Evolutionary conservation across 179 eudicot genomes (phyloP), one percentile per base, ranked within the genome.

Genomic region (Silene vulgaris): DNA sequence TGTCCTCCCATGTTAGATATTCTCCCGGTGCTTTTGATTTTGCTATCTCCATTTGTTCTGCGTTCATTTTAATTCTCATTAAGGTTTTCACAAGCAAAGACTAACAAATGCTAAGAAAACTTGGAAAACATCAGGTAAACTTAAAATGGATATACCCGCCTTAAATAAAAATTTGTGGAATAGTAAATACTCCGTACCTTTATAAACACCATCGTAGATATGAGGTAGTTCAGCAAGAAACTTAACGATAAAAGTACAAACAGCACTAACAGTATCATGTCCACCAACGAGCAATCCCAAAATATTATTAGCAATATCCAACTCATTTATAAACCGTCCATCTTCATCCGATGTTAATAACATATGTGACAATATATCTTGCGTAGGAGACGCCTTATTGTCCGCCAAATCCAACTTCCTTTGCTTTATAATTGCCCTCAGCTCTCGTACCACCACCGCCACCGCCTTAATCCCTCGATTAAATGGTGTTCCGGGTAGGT

Each of bases 161-260:
- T n/a, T n/a, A n/a, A n/a, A n/a, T n/a, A n/a, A n/a, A n/a, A n/a
- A n/a, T n/a, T n/a, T n/a, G n/a, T n/a, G n/a, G n/a, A 23, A 23
- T 23, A 16, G 20, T 12, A 1, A 6, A 9, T 80, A 80, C 84
- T n/a, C n/a, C n/a, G n/a, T n/a, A n/a, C n/a, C 84, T 73, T 65
- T 68, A 45, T 50, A 62, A 14, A 81, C 80, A 43, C 66, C 68
- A 3, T 78, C 37, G 32, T 81, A 84, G 2, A 84, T 61, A 16
- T 84, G 73, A 20, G 84, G 86, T 2, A 81, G 74, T 68, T 84
- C 84, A 14, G 82, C 82, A 26, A 84, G 86, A 59, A 50, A 84
- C 84, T 75, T 81, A 4, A 81, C 61, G 26, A 78, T 40, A 52
- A 78, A 84, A 21, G 84, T 78, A 8, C 77, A 30, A 28, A 78